These are phyloP conservation scores for Chenopodium formosanum DNA, from an alignment of 148 eudicot species.

Conservation along the genomic window DNA sequence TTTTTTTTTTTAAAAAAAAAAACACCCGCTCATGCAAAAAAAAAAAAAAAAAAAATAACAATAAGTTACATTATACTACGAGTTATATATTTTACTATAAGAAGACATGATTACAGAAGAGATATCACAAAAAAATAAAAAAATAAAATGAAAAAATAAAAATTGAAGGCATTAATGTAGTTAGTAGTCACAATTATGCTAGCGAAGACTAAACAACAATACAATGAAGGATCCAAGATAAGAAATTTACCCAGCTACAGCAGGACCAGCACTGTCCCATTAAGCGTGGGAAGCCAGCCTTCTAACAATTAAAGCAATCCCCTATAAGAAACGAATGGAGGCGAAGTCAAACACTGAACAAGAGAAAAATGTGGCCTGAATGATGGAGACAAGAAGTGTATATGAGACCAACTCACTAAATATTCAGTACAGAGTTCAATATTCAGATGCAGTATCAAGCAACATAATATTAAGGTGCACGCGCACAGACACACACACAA, in stretches of 20 bases:
- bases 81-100: no score
- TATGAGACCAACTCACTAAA: neutral
- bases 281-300: constrained; percentile 31
- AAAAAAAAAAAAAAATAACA: no score
- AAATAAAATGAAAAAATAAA: no score
- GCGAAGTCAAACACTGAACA: neutral
- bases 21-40: no score
- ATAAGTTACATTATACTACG: no score
- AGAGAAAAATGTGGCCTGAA: neutral
- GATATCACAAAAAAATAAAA: neutral
- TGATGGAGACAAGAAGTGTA: neutral
- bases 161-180: neutral
- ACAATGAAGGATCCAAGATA: neutral
- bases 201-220: neutral
- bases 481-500: neutral
- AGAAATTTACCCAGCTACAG: constrained; percentile 41
- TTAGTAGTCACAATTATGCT: neutral
- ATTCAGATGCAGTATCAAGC: neutral
- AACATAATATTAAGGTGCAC: neutral
- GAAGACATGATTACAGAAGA: neutral
- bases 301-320: constrained; percentile 25
- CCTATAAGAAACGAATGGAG: constrained; percentile 12
- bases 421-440: neutral
- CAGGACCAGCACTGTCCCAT: constrained; percentile 70
- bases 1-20: no score